These are phyloP conservation scores for Mycogone perniciosa DNA, from an alignment of 2,329 filamentous ascomycete genomes.

Conservation along the genomic window DNA sequence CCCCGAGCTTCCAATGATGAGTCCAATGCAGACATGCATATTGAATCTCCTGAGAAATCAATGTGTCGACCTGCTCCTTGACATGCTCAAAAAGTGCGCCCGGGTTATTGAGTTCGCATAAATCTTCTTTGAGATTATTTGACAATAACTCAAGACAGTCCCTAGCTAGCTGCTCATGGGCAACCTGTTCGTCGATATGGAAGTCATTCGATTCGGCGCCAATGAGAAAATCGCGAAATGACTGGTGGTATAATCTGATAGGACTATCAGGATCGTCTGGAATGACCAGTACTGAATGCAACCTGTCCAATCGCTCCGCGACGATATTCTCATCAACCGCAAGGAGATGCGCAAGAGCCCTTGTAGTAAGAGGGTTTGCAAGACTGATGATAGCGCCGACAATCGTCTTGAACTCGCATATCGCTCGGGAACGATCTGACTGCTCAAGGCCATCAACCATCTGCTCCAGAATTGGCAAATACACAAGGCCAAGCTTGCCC, in stretches of 20 bases:
- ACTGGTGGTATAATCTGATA: slow-evolving; percentile 28
- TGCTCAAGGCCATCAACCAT: background rate
- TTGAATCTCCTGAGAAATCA: slow-evolving; percentile 18
- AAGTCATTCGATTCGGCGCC: slow-evolving; percentile 18
- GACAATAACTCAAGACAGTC: slow-evolving; percentile 5
- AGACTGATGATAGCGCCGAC: slow-evolving; percentile 26
- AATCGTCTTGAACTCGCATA: slow-evolving; percentile 22
- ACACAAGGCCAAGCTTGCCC: slow-evolving; percentile 14
- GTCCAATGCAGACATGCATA: slow-evolving; percentile 36
- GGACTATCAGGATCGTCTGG: slow-evolving; percentile 17
- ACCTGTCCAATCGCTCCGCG: slow-evolving; percentile 16
- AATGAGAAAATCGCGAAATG: slow-evolving; percentile 29
- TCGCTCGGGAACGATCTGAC: background rate
- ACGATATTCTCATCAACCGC: slow-evolving; percentile 14
- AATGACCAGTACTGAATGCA: slow-evolving; percentile 30
- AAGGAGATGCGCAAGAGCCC: slow-evolving; percentile 23
- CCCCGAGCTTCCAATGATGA: slow-evolving; percentile 24
- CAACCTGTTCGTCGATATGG: slow-evolving; percentile 4
- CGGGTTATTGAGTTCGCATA: slow-evolving; percentile 10
- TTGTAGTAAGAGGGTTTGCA: slow-evolving; percentile 23
- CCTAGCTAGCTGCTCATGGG: background rate
- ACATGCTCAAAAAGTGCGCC: background rate
- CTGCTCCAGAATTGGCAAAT: slow-evolving; percentile 16
- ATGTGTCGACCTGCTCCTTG: background rate
- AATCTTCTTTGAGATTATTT: slow-evolving; percentile 24